Percentiles rank a stretch among this genome's conserved stretches.
These are phyloP conservation scores for Dactylellina haptotyla DNA, from an alignment of 2,329 filamentous ascomycete species.

Conservation along the genomic window DNA sequence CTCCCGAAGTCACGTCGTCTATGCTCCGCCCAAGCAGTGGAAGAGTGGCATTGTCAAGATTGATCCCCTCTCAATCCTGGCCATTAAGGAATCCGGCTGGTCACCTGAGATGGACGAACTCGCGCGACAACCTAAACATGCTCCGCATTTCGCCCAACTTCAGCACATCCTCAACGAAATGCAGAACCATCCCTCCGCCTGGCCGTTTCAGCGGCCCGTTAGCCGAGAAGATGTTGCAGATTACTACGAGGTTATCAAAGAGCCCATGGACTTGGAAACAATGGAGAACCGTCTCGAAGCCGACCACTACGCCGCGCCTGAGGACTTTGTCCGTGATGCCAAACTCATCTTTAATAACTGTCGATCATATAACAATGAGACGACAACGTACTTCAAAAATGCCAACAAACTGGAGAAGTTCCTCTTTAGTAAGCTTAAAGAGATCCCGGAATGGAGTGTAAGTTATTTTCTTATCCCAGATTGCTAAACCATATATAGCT, in stretches of 20 bases:
- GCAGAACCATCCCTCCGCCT: constrained; percentile 90
- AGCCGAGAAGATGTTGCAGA: constrained; percentile 97
- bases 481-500: neutral
- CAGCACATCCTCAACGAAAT: constrained; percentile 92
- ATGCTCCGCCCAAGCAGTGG: constrained; percentile 87
- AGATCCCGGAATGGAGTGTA: constrained; percentile 59
- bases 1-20: constrained; percentile 86
- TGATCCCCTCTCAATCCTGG: constrained; percentile 84
- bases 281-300: constrained; percentile 97
- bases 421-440: constrained; percentile 60
- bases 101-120: constrained; percentile 97
- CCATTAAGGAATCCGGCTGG: constrained; percentile 83
- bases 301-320: constrained; percentile 87
- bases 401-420: constrained; percentile 81
- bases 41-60: constrained; percentile 77
- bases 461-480: constrained; percentile 18
- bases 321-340: constrained; percentile 91
- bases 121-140: constrained; percentile 91
- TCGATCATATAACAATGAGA: constrained; percentile 95
- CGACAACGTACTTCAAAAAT: constrained; percentile 91
- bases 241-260: constrained; percentile 97
- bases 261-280: constrained; percentile 82
- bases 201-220: constrained; percentile 94
- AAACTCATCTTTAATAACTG: constrained; percentile 94
- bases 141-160: constrained; percentile 94